Base-by-base conservation (phyloP, 345 rosid species). In the Tarenaya hassleriana region DNA sequence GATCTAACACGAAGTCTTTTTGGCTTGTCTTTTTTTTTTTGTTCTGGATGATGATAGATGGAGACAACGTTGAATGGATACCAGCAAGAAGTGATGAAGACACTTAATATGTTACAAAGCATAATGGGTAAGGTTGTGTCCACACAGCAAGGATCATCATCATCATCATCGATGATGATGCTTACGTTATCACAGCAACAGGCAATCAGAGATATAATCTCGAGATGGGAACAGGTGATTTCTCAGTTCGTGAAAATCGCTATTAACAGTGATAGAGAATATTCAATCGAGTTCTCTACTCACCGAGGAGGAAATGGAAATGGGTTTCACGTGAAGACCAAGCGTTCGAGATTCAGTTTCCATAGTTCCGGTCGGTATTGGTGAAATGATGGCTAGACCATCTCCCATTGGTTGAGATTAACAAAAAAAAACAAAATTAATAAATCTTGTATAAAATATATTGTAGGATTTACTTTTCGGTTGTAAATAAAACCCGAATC, bases 161-260 rank as follows among this genome's bases (percentile, higher is more conserved):
- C n/a, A n/a, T n/a, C n/a, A n/a, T n/a, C 54, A 27, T 44, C 5
- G 38, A 31, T 1, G 42, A 6, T 65, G 59, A 58, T 59, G 16
- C 70, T 65, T 39, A 65, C 70, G n/a, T 12, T 58, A 45, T 65
- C 70, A 46, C 60, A 58, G 12, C 64, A 65, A 65, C 50, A 65
- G 39, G 49, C 60, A 32, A 65, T 65, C 34, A 65, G 58, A 14
- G 55, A 58, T 11, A 65, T 50, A 18, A 5, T 53, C 11, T 14
- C 5, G 20, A 58, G 52, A 38, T 65, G 70, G 70, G 70, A 65
- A 52, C 43, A 65, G 15, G 37, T 31, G 33, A 65, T 65, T 27
- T 58, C 70, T 46, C 60, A 65, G 7, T 65, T 65, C 35, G 70
- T 65, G n/a, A 47, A 59, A 1, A 4, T 65, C 2, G 64, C 70